A percentile compares a stretch with the other conserved stretches of the same genome.
These are phyloP conservation scores for Calonectria montana DNA, from an alignment of 2,329 filamentous ascomycete species.

Conservation along the genomic window DNA sequence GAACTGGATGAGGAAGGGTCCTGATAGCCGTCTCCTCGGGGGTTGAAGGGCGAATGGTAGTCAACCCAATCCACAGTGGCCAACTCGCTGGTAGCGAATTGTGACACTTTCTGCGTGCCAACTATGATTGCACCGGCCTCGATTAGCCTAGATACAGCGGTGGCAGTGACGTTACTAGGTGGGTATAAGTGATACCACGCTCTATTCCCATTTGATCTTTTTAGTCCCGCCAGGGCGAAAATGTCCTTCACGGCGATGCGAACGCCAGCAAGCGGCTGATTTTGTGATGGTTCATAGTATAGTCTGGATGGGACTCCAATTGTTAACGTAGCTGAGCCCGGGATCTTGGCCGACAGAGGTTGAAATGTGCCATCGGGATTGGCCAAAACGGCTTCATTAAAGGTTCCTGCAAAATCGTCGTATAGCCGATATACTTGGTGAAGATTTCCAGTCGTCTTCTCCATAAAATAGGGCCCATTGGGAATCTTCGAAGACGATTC, in stretches of 20 bases:
- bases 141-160: slow-evolving; percentile 9
- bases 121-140: slow-evolving; percentile 2
- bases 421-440: neutral
- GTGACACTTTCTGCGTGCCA: slow-evolving; percentile 10
- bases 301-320: neutral
- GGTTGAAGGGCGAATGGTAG: slow-evolving; percentile 56
- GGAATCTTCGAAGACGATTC: neutral
- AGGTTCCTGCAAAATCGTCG: neutral
- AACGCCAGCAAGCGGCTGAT: neutral
- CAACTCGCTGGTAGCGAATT: slow-evolving; percentile 22
- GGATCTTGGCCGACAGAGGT: neutral
- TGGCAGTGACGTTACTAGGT: neutral
- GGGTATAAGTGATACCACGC: slow-evolving; percentile 11
- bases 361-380: neutral
- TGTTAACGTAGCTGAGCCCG: neutral
- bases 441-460: neutral
- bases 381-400: neutral
- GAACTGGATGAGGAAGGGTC: slow-evolving; percentile 58
- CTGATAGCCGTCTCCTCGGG: slow-evolving; percentile 60
- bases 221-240: slow-evolving; percentile 9
- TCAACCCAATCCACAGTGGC: slow-evolving; percentile 40
- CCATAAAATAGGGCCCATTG: neutral
- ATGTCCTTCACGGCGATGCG: slow-evolving; percentile 21
- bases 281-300: neutral
- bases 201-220: neutral